Conservation (phyloP, 495 filamentous ascomycete species). For the Trichoderma virens region DNA sequence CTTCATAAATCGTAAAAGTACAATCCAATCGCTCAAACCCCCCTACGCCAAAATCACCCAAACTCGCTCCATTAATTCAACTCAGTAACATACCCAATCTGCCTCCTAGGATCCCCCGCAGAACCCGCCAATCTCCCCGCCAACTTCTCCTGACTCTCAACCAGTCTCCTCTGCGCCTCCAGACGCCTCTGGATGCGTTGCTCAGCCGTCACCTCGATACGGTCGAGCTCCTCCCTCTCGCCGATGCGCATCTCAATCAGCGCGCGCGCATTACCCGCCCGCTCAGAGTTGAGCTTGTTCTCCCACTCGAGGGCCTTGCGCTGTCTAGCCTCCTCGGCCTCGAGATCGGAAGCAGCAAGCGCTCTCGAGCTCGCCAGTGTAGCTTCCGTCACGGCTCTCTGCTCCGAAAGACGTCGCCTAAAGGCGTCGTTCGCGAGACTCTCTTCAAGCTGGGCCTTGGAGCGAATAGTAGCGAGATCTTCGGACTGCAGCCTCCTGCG, state of each 20-base stretch:
- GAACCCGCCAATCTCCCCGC: constrained; percentile 29
- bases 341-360: constrained; percentile 32
- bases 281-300: constrained; percentile 24
- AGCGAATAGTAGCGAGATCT: constrained; percentile 21
- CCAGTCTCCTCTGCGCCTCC: constrained; percentile 36
- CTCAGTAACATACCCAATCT: constrained; percentile 40
- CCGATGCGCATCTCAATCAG: constrained; percentile 31
- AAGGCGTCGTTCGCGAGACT: constrained; percentile 26
- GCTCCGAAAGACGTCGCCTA: constrained; percentile 22
- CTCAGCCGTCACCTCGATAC: constrained; percentile 30
- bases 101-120: constrained; percentile 21
- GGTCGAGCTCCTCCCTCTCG: constrained; percentile 36
- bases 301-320: constrained; percentile 30
- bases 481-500: constrained; percentile 21
- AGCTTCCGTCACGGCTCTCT: constrained; percentile 29
- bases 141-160: constrained; percentile 36
- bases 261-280: constrained; percentile 28
- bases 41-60: neutral
- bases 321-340: constrained; percentile 29
- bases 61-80: constrained; percentile 4
- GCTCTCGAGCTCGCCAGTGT: constrained; percentile 29
- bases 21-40: neutral
- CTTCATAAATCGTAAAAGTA: neutral
- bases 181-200: constrained; percentile 26
- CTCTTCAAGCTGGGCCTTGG: constrained; percentile 29